Base-by-base conservation (phyloP, 305 asterid genomes). In the Fraxinus dipetala region DNA sequence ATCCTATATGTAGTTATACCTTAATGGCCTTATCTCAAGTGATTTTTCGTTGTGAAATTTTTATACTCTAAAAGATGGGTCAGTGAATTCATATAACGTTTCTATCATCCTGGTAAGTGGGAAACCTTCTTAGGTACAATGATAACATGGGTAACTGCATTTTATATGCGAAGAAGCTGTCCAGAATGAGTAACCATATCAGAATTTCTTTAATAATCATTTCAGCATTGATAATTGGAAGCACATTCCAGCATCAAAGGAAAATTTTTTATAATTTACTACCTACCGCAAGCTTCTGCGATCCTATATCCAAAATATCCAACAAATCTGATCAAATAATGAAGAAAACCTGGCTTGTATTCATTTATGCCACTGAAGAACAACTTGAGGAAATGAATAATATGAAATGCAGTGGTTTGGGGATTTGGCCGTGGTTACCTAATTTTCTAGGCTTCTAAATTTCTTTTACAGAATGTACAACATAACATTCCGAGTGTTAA, bases 41-140 rank as follows among this genome's bases (percentile, higher is more conserved):
- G 56, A 51, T 4, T 38, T 59, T 38, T 31, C 24, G 26, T 2
- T 36, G 54, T 34, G 54, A 76, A 81, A 20, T 38, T 20, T 26
- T 36, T 63, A 76, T 73, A 45, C 76, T n/a, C 40, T 28, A 75
- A 65, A 67, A 48, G 61, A 28, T 14, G 32, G 28, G 54, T 30
- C 38, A 35, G 6, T 76, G 36, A 76, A 76, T 51, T 77, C 54
- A 32, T 4, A 3, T 22, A 76, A 56, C 75, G 40, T 75, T 78
- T 61, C 72, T 35, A 30, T 76, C 70, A 81, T 81, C 69, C 75
- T 48, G 76, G 84, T 34, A 74, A 59, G 61, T 61, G 48, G 77
- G 36, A 76, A 82, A 67, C 77, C 38, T 22, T 75, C 38, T 43
- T 77, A 63, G 72, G 34, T 77, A 74, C 61, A 63, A 61, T 43